Conservation (phyloP, 441 rosid species). For the Euphorbia schlechtendalii region DNA sequence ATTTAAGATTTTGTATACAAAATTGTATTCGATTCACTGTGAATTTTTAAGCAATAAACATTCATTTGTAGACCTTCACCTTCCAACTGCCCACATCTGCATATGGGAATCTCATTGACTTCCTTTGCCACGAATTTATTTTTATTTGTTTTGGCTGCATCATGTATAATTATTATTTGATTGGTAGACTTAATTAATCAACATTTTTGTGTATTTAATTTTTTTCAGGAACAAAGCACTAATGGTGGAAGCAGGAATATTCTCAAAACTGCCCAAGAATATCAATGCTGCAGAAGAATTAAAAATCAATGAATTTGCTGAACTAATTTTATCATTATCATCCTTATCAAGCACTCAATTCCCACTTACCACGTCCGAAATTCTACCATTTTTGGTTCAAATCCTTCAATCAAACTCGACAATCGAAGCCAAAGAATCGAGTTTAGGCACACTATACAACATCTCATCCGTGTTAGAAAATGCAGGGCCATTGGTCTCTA, state of each 20-base stretch:
- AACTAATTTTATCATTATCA: slow-evolving; percentile 57
- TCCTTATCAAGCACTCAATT: slow-evolving; percentile 43
- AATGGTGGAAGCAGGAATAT: slow-evolving; percentile 72
- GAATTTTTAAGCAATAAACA: not conserved
- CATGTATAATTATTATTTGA: slow-evolving; percentile 3
- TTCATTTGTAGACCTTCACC: slow-evolving; percentile 24
- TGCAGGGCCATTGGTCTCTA: slow-evolving; percentile 48
- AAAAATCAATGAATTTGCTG: slow-evolving; percentile 46
- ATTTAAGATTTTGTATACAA: not conserved
- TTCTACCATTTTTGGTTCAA: slow-evolving; percentile 46
- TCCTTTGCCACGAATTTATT: slow-evolving; percentile 9
- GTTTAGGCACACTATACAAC: slow-evolving; percentile 50
- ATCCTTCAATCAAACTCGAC: slow-evolving; percentile 45
- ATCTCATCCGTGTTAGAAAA: slow-evolving; percentile 58
- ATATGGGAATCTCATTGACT: slow-evolving; percentile 40
- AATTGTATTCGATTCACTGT: slow-evolving; percentile 24
- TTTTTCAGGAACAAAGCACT: slow-evolving; percentile 69
- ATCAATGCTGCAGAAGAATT: slow-evolving; percentile 37
- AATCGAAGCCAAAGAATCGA: slow-evolving; percentile 42
- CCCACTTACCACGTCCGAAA: slow-evolving; percentile 36
- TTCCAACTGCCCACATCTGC: slow-evolving; percentile 28
- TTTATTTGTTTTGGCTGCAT: slow-evolving; percentile 1
- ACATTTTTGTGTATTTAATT: not conserved
- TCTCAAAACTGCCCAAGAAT: slow-evolving; percentile 56
- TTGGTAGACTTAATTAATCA: not conserved